A percentile compares a stretch with the other conserved stretches of the same genome.
These are phyloP conservation scores for Fusarium burgessii DNA, from an alignment of 2,329 filamentous ascomycete species.

Conservation along the genomic window DNA sequence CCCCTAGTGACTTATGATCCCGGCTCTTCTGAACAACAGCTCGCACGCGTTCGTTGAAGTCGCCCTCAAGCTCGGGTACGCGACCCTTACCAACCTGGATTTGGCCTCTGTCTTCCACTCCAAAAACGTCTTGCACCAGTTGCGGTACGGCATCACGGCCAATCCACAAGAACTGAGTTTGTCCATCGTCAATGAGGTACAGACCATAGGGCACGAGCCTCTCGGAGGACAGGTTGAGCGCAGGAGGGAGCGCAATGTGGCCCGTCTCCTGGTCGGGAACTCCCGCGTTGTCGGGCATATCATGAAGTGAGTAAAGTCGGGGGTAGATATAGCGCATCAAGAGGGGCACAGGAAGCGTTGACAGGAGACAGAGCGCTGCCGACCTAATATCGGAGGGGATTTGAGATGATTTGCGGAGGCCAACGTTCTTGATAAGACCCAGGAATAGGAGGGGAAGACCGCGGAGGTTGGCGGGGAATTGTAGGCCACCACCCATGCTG, in stretches of 20 bases:
- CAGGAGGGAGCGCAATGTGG: constrained; percentile 87
- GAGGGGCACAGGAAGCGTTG: constrained; percentile 89
- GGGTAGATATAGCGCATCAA: constrained; percentile 95
- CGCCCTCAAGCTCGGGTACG: constrained; percentile 88
- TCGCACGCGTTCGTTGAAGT: constrained; percentile 95
- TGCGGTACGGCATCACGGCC: constrained; percentile 93
- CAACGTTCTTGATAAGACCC: constrained; percentile 95
- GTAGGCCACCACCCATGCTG: constrained; percentile 93
- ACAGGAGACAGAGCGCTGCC: constrained; percentile 92
- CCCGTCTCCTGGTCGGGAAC: constrained; percentile 86
- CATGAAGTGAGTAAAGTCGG: constrained; percentile 86
- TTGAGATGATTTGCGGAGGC: constrained; percentile 90
- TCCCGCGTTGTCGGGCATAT: constrained; percentile 96
- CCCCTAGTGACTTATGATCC: constrained; percentile 86
- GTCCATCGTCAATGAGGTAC: constrained; percentile 96
- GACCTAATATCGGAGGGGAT: constrained; percentile 95
- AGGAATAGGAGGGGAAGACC: constrained; percentile 91
- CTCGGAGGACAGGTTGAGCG: constrained; percentile 88
- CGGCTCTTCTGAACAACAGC: constrained; percentile 92
- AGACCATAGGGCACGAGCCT: constrained; percentile 89
- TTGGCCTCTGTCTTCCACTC: constrained; percentile 82
- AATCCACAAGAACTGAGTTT: constrained; percentile 98
- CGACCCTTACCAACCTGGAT: constrained; percentile 92
- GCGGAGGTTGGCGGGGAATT: constrained; percentile 93
- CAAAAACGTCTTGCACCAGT: constrained; percentile 90